Evolutionary conservation across 2,329 filamentous ascomycete genomes (phyloP).

Genomic region (Trichoderma oligosporum): DNA sequence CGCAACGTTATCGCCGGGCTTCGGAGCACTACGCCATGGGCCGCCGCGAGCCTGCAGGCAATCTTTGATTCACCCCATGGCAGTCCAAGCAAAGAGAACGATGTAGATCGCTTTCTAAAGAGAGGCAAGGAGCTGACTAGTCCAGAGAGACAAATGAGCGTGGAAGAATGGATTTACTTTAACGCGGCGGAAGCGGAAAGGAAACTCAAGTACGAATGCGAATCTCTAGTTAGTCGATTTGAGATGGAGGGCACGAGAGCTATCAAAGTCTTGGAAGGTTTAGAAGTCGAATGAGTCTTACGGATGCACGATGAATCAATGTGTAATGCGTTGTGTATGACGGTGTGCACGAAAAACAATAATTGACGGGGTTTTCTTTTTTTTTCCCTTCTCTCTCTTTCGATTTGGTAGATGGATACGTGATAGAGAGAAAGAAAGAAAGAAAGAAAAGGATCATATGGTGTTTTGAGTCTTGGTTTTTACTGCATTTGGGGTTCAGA

Average conservation of each 20-base stretch:
- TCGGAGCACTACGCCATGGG: conserved; percentile 63
- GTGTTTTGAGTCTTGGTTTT: background rate
- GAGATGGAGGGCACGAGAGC: conserved; percentile 78
- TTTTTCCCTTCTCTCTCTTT: background rate
- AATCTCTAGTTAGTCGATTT: conserved; percentile 75
- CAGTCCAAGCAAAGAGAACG: conserved; percentile 51
- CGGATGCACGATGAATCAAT: background rate
- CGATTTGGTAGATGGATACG: conserved; percentile 7
- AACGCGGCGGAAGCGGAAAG: conserved; percentile 79
- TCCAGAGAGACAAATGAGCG: conserved; percentile 82
- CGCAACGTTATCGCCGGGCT: conserved; percentile 54
- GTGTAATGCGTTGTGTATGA: conserved; percentile 14
- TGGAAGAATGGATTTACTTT: conserved; percentile 86
- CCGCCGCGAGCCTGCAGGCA: conserved; percentile 68
- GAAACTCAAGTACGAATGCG: conserved; percentile 74
- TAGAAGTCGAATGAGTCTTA: conserved; percentile 50
- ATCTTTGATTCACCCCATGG: conserved; percentile 53
- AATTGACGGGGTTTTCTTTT: background rate
- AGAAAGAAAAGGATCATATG: background rate
- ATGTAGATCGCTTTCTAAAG: conserved; percentile 46
- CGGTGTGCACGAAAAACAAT: background rate
- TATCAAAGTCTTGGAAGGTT: conserved; percentile 70
- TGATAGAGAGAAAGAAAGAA: too few species aligned
- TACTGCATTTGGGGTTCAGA: conserved; percentile 1
- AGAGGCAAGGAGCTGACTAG: conserved; percentile 62